Evolutionary conservation across 768 basidiomycete genomes (phyloP).

Genomic region (Amanita pallidorosea): DNA sequence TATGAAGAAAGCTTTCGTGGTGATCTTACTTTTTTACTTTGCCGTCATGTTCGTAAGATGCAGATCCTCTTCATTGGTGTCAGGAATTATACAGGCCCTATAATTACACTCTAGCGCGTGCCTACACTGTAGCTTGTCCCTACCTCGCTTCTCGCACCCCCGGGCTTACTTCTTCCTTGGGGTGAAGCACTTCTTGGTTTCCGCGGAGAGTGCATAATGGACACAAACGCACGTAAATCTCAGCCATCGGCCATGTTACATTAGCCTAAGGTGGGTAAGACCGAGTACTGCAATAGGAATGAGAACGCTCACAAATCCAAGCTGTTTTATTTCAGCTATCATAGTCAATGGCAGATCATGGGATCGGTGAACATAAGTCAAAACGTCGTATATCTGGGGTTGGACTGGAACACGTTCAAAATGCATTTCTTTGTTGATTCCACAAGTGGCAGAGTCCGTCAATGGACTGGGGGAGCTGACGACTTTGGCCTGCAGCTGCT

Average conservation of each 20-base stretch:
- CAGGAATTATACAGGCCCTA: not conserved
- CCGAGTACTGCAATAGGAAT: not conserved
- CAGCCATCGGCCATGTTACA: slow-evolving; percentile 68
- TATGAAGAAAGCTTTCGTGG: no score
- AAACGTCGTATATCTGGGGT: slow-evolving; percentile 56
- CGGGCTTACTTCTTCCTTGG: not conserved
- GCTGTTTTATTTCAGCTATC: slow-evolving; percentile 42
- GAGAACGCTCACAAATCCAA: slow-evolving; percentile 44
- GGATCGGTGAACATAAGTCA: slow-evolving; percentile 54
- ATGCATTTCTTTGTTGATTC: slow-evolving; percentile 11
- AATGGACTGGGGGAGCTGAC: not conserved
- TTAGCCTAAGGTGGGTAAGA: slow-evolving; percentile 29
- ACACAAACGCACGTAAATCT: slow-evolving; percentile 53
- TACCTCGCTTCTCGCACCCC: not conserved
- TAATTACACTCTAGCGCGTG: not conserved
- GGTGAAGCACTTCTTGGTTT: slow-evolving; percentile 5
- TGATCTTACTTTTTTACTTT: no score
- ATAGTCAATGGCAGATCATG: slow-evolving; percentile 45
- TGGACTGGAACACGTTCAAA: slow-evolving; percentile 60
- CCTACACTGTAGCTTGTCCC: not conserved
- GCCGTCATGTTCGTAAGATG: no score
- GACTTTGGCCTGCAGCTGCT: slow-evolving; percentile 1
- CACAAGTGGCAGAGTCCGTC: slow-evolving; percentile 11
- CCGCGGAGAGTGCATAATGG: slow-evolving; percentile 29
- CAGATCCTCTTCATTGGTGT: not conserved